Evolutionary conservation across 225 moss, liverwort and hornwort species (phyloP), one percentile per base, ranked within the genome.

Genomic region (Pseudisothecium myosuroides): DNA sequence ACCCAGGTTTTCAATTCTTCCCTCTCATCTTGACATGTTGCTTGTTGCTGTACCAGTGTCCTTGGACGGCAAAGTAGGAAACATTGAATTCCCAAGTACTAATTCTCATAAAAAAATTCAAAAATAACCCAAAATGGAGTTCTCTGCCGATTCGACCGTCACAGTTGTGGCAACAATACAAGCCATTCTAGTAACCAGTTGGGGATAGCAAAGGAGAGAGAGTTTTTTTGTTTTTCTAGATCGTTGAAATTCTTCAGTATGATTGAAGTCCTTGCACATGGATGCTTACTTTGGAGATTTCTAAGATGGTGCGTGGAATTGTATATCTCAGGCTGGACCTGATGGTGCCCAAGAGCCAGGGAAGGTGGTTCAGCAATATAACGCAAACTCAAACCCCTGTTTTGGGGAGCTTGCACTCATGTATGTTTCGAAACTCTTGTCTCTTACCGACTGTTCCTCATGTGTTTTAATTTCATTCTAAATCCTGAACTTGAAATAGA

Each of bases 371-470:
- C 90, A 90, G 23, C 76, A 86, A 17, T 95, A 92, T 54, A 92
- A 14, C 52, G 90, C 86, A 68, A 62, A 85, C 54, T 91, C 92
- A 64, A 93, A 90, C 63, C 91, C 93, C 50, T 95, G 93, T 79
- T 94, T 95, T 60, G 95, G 95, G 59, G 94, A 95, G 89, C 95
- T 95, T 89, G 93, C 95, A 43, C 93, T 95, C 62, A 94, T 95
- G 95, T 95, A 93, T 41, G 19, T 39, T 49, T 69, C 89, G 24
- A 10, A 66, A 39, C 60, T 87, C 65, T 47, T 34, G 37, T 49
- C 84, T 79, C 58, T 84, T 43, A 32, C 17, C 39, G 41, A 54
- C 6, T 55, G 18, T 55, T 49, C 21, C 10, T 67, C 56, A 14
- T 18, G 31, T 41, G 31, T 10, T 84, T 54, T 22, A 10, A 6